Conservation (phyloP, 78 protist species). For the slime mould (Dictyostelium discoideum) region dicty_2.7 NC_007090.3:3830001-3830500, state of each 20-base stretch:
- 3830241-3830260: neutral
- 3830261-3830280: neutral
- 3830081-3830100: constrained; percentile 71
- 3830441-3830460: neutral
- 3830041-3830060: constrained; percentile 71
- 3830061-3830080: constrained; percentile 31
- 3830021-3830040: constrained; percentile 71
- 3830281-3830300: too few species aligned
- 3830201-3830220: neutral
- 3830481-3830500: constrained; percentile 22
- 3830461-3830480: neutral
- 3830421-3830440: neutral
- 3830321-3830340: neutral
- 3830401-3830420: neutral
- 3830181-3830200: neutral
- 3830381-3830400: neutral
- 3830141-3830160: neutral
- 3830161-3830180: neutral
- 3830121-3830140: neutral
- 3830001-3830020: constrained; percentile 30
- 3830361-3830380: neutral
- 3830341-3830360: neutral
- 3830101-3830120: neutral
- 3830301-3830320: neutral
- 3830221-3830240: neutral